A percentile compares a stretch with the other conserved stretches of the same genome.
Conservation (phyloP, 768 basidiomycete species). For the Leccinum variicolor region DNA sequence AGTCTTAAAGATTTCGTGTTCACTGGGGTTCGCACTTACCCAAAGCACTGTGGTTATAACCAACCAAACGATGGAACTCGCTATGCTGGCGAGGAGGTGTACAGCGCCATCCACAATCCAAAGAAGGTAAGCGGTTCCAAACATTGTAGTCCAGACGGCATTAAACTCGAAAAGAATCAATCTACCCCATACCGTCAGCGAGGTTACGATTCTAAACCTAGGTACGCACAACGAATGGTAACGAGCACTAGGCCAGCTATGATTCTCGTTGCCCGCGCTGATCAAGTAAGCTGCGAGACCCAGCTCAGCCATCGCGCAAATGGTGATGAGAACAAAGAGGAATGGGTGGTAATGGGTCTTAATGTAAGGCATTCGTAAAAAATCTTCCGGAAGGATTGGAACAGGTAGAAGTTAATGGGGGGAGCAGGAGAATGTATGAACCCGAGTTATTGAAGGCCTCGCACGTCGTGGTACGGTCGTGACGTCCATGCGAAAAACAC, state of each 20-base stretch:
- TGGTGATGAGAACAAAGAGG: constrained; percentile 60
- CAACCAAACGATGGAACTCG: constrained; percentile 76
- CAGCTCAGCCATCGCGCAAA: constrained; percentile 68
- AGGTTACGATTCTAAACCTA: neutral
- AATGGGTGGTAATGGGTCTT: constrained; percentile 60
- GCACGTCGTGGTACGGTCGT: constrained; percentile 23
- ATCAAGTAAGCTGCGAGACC: constrained; percentile 74
- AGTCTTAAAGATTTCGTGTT: neutral
- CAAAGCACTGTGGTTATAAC: constrained; percentile 61
- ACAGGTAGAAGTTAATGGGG: constrained; percentile 10
- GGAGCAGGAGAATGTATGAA: constrained; percentile 7
- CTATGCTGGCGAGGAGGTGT: constrained; percentile 70
- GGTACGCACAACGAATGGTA: constrained; percentile 62
- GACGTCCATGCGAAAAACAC: constrained; percentile 32
- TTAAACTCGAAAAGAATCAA: constrained; percentile 61
- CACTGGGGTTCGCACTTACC: constrained; percentile 40
- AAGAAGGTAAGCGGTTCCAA: constrained; percentile 64
- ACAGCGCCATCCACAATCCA: constrained; percentile 67
- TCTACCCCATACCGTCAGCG: constrained; percentile 29
- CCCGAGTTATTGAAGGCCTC: constrained; percentile 18
- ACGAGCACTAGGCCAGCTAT: constrained; percentile 55
- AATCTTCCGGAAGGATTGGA: constrained; percentile 7
- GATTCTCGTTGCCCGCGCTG: constrained; percentile 59
- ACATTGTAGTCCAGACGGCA: constrained; percentile 72
- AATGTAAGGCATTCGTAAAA: constrained; percentile 37